Base-by-base conservation (phyloP, 2,329 filamentous ascomycete species). In the Alternaria metachromatica region DNA sequence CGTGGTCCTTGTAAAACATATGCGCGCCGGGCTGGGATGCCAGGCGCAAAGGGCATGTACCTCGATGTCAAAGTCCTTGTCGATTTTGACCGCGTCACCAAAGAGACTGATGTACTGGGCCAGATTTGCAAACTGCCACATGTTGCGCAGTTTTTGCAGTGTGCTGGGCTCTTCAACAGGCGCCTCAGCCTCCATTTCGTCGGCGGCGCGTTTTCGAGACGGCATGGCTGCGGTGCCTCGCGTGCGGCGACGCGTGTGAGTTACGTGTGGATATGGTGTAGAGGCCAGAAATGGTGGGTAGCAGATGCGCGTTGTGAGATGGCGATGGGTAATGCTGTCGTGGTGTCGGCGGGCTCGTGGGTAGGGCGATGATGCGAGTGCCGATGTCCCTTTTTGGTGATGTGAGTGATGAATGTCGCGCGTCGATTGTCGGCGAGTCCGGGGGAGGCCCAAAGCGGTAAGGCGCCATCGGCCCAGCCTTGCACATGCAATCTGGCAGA, bases 101-200 rank as follows among this genome's bases (percentile, higher is more conserved):
- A 99, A 99, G 44, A 95, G 88, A 78, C 90, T 92, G 65, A 98
- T 92, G 87, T 94, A 99, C 82, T 99, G 95, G 82, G 91, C 94
- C 8, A 98, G 84, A 75, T 94, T 95, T 65, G 95, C 93, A 81
- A 98, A 97, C 80, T 97, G 92, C 94, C 95, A 98, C 86, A 92
- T 94, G 78, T 92, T 96, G 67, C 95, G 89, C 70, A 98, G 87
- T 69, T 86, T 89, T 62, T 88, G 83, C 26, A 96, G 84, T 72
- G 71, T 75, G 62, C 71, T 78, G 61, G 79, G 77, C 60, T 80
- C 78, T 78, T 81, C 75, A 74, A 78, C 67, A 65, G 81, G 80
- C 65, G 83, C 78, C 50, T 85, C 81, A 69, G 82, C 81, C 76
- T 87, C 87, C 78, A 84, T 84, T 76, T 87, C 86, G 72, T 85